Conservation (phyloP, 176 grass and related monocot species). For the Juncus inflexus region DNA sequence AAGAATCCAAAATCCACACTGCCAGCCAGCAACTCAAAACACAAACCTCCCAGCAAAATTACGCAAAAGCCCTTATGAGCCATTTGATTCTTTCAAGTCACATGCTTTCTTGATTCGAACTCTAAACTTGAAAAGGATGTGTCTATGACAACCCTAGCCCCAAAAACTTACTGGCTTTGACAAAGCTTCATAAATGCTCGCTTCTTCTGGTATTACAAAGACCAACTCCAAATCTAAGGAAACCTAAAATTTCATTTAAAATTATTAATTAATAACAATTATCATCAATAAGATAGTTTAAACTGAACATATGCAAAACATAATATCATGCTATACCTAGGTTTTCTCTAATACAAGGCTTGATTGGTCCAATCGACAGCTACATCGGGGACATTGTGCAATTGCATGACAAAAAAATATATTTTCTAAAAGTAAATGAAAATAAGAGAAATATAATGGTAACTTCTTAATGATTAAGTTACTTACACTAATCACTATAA, state of each 20-base stretch:
- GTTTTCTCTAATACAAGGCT: conserved; percentile 52
- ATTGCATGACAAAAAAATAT: conserved; percentile 53
- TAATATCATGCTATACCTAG: conserved; percentile 36
- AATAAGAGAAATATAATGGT: too few species aligned
- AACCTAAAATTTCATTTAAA: conserved; percentile 40
- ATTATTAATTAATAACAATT: too few species aligned
- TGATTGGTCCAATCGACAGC: conserved; percentile 79
- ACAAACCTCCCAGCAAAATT: conserved; percentile 66
- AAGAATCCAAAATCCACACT: conserved; percentile 82
- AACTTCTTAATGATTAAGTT: too few species aligned
- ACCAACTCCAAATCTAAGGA: conserved; percentile 93
- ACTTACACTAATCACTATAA: too few species aligned
- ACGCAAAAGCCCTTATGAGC: conserved; percentile 44
- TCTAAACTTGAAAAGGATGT: conserved; percentile 89
- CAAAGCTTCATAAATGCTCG: conserved; percentile 58
- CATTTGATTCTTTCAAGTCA: conserved; percentile 23
- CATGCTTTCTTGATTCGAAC: conserved; percentile 51
- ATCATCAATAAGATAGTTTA: too few species aligned
- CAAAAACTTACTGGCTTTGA: conserved; percentile 86
- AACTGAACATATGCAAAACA: too few species aligned
- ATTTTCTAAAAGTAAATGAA: neutral
- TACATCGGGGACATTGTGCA: conserved; percentile 59
- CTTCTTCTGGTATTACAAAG: conserved; percentile 89
- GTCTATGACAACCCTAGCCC: conserved; percentile 81
- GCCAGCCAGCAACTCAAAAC: conserved; percentile 60